Evolutionary conservation across 352 stramenopile genomes (phyloP), one percentile per base, ranked within the genome.

Genomic region (Phytophthora citricola): DNA sequence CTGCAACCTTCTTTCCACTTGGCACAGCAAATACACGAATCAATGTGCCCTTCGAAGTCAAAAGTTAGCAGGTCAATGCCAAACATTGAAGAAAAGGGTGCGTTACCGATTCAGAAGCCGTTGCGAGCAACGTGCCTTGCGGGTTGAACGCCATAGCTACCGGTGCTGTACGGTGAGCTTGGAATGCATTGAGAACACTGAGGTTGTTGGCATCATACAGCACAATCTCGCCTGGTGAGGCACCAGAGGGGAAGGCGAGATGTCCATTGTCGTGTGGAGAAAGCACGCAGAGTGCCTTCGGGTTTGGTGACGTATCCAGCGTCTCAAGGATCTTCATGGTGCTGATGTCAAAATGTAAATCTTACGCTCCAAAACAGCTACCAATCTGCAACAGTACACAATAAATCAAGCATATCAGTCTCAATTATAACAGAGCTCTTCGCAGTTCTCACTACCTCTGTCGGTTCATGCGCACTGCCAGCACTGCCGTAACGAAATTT

Each of bases 11-110:
- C 61, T 87, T 89, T 9, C 96, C 95, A 1, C 83, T 96, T 46
- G 92, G 85, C 6, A 98, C 97, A 51, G 97, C 86, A 79, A 98
- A 99, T 20, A 99, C 90, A n/a, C 98, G 88, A 65, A 99, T 96
- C 39, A 99, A 78, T 5, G 98, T 99, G 14, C 98, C 98, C 78
- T 98, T 4, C 36, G 17, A 39, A 11, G 38, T 15, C 38, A 14
- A 12, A 22, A 20, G 15, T 57, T 29, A 73, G 9, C 8, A 31
- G 15, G 38, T 12, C 8, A 47, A 55, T 12, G 4, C 15, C 15
- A 44, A 26, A 31, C 9, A 12, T 57, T 47, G 38, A 24, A 8
- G 2, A 9, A 31, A 56, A 50, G 15, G 4, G 12, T 17, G 36
- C 14, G 73, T 32, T 63, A 96, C 92, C 69, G 90, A 95, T 71